Evolutionary conservation across 768 basidiomycete species (phyloP).

Genomic region (Lyophyllum atratum): DNA sequence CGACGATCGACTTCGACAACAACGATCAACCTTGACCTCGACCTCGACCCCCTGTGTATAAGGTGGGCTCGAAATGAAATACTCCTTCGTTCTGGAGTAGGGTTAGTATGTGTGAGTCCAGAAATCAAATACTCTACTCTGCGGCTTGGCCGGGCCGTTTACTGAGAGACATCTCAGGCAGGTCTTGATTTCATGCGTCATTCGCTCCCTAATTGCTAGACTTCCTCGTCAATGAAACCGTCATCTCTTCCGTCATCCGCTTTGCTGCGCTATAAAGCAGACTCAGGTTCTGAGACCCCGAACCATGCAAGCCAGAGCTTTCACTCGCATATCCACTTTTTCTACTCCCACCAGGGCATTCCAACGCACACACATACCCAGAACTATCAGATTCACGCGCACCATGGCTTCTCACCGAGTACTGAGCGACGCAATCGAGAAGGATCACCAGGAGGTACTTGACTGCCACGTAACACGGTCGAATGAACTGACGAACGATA

Average conservation of each 20-base stretch:
- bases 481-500: slow-evolving; percentile 17
- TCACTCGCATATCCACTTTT: background rate
- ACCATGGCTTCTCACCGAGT: slow-evolving; percentile 23
- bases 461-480: background rate
- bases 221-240: background rate
- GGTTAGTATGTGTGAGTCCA: too few relatives aligned
- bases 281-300: background rate
- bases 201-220: background rate
- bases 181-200: background rate
- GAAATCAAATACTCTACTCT: too few relatives aligned
- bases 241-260: background rate
- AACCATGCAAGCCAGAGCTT: background rate
- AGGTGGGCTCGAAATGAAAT: too few relatives aligned
- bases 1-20: too few relatives aligned
- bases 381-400: background rate
- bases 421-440: slow-evolving; percentile 44
- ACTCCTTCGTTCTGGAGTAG: too few relatives aligned
- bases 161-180: background rate
- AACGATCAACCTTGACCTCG: too few relatives aligned
- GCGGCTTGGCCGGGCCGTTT: too few relatives aligned
- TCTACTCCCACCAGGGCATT: background rate
- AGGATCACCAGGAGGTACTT: slow-evolving; percentile 50
- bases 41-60: too few relatives aligned
- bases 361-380: background rate
- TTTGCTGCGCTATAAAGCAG: background rate